Evolutionary conservation across 129 eudicot genomes (phyloP), one percentile per base, ranked within the genome.

Genomic region (Oenanthe sinensis): DNA sequence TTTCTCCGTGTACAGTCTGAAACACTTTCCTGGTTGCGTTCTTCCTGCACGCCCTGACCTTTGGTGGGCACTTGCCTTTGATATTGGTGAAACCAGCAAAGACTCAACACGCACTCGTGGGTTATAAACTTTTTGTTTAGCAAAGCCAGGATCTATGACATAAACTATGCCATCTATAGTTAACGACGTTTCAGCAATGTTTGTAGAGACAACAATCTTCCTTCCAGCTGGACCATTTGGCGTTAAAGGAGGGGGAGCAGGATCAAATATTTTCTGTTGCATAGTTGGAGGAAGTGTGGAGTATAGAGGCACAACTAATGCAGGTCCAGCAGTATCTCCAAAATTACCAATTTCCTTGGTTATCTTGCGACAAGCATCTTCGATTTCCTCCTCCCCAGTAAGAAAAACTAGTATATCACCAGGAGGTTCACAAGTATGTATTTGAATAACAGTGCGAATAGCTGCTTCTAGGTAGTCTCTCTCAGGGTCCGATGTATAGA

Each of bases 41-140:
- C 99, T 92, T 83, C 99, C 99, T 70, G 99, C 99, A 84, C 99
- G 97, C 16, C 99, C 97, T 0, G 99, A 89, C 78, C 97, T 87
- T 79, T 96, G 99, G 78, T 92, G 99, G 42, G 99, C 99, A 85
- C 97, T 92, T 19, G 99, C 97, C 84, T 92, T 96, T 4, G 99
- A 96, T 72, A 96, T 96, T 26, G 97, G 99, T 71, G 97, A 92
- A 42, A 96, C 99, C 91, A 96, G 83, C 67, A 92, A 84, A 37
- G 99, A 96, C 62, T 96, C 99, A 9, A 92, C 99, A 68, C 99
- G 97, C 4, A 96, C 90, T 69, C 99, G 86, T n/a, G 99, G 99
- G 68, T 92, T 96, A 77, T 96, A 96, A 52, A 96, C 99, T 83
- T 92, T 92, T 79, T 96, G 99, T 74, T 96, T 96, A 33, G 99